These are phyloP conservation scores for Draba incana DNA, from an alignment of 345 rosid genomes.

Conservation along the genomic window DNA sequence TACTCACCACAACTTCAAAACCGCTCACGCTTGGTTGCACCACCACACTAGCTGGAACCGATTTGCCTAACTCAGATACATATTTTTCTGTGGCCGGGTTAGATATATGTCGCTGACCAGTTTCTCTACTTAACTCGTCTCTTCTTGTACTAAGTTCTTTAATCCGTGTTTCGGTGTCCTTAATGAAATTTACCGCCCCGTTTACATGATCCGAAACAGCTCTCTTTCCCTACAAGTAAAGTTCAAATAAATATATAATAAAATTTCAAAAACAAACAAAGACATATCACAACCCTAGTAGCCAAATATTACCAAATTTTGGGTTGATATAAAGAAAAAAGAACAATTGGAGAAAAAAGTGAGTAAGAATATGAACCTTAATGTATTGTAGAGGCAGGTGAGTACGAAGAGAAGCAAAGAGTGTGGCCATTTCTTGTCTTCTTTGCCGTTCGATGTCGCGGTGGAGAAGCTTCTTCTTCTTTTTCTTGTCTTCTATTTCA, in stretches of 20 bases:
- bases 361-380: slow-evolving; percentile 35
- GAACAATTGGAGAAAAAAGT: neutral
- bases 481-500: slow-evolving; percentile 30
- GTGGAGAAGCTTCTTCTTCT: slow-evolving; percentile 44
- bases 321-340: slow-evolving; percentile 3
- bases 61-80: slow-evolving; percentile 19
- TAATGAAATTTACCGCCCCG: slow-evolving; percentile 50
- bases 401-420: slow-evolving; percentile 45
- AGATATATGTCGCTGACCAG: neutral
- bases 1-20: slow-evolving; percentile 48
- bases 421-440: slow-evolving; percentile 49
- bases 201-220: slow-evolving; percentile 55
- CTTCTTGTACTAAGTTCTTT: slow-evolving; percentile 39
- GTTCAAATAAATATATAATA: neutral
- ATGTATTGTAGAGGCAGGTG: slow-evolving; percentile 45
- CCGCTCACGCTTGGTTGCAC: slow-evolving; percentile 50
- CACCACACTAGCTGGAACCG: slow-evolving; percentile 28
- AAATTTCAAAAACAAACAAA: neutral
- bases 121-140: slow-evolving; percentile 42
- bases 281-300: slow-evolving; percentile 35
- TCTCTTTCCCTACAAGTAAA: slow-evolving; percentile 49
- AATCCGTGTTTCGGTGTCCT: slow-evolving; percentile 45
- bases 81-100: slow-evolving; percentile 19
- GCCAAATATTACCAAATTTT: slow-evolving; percentile 28
- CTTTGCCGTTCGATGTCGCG: slow-evolving; percentile 49